Conservation (phyloP, 768 basidiomycete genomes). For the Chiua virens region DNA sequence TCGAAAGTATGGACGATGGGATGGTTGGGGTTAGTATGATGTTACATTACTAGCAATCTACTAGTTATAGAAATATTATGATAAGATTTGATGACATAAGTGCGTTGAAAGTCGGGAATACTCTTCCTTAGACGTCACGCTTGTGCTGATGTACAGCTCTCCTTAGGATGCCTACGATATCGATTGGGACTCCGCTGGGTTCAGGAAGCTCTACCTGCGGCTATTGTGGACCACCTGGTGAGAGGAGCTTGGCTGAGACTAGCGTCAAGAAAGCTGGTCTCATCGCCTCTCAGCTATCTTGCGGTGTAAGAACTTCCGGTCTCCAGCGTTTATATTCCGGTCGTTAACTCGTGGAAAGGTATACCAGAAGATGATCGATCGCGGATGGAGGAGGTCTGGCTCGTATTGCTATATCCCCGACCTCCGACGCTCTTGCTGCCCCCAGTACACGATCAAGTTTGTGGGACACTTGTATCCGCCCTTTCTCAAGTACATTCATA, state of each 20-base stretch:
- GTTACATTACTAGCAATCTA: neutral
- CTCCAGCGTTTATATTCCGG: neutral
- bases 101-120: no score
- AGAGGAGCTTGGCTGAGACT: constrained; percentile 40
- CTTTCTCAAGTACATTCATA: constrained; percentile 16
- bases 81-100: neutral
- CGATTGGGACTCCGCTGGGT: constrained; percentile 27
- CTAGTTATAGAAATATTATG: no score
- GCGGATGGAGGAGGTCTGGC: constrained; percentile 84
- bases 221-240: constrained; percentile 62
- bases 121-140: neutral
- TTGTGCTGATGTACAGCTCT: neutral
- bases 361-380: constrained; percentile 82
- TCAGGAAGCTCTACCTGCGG: constrained; percentile 51
- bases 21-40: constrained; percentile 67
- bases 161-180: constrained; percentile 25
- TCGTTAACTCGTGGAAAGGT: constrained; percentile 40
- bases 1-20: constrained; percentile 83
- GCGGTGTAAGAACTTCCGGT: constrained; percentile 38
- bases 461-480: constrained; percentile 18
- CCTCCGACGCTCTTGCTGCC: constrained; percentile 80
- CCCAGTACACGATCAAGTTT: constrained; percentile 92
- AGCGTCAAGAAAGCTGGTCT: constrained; percentile 51
- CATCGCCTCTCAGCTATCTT: constrained; percentile 51
- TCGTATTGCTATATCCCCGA: constrained; percentile 88